Percentiles rank a stretch among this genome's conserved stretches.
phyloP scores from a whole-genome alignment of 2,329 filamentous ascomycete species.

The Cercospora sp. region DNA sequence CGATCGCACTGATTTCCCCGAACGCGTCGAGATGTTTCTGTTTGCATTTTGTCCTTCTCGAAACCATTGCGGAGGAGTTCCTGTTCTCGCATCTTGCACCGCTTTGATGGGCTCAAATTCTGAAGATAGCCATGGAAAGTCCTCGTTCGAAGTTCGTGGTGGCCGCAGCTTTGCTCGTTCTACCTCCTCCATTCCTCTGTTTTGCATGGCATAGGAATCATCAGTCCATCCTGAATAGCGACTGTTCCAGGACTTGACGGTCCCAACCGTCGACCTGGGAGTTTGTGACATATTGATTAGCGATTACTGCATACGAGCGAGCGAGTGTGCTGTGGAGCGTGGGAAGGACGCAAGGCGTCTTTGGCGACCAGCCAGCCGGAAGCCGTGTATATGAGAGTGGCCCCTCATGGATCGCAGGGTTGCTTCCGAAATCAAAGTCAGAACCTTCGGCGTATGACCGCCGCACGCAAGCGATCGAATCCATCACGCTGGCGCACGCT shows the following conservation, averaged over 20 bases:
- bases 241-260: slow-evolving; percentile 39
- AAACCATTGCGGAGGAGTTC: slow-evolving; percentile 37
- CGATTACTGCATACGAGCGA: slow-evolving; percentile 7
- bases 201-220: slow-evolving; percentile 29
- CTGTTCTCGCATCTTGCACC: slow-evolving; percentile 22
- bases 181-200: slow-evolving; percentile 33
- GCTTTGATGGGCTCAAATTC: slow-evolving; percentile 37
- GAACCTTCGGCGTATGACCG: slow-evolving; percentile 18
- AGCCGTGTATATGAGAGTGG: slow-evolving; percentile 26
- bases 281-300: slow-evolving; percentile 34
- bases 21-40: slow-evolving; percentile 21
- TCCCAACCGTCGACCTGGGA: slow-evolving; percentile 35
- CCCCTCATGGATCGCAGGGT: slow-evolving; percentile 14
- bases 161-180: slow-evolving; percentile 34
- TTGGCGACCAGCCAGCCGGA: slow-evolving; percentile 14
- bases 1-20: slow-evolving; percentile 25
- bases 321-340: slow-evolving; percentile 10
- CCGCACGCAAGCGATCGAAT: slow-evolving; percentile 17
- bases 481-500: slow-evolving; percentile 12
- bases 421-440: slow-evolving; percentile 14
- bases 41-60: slow-evolving; percentile 34
- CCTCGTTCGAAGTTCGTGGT: slow-evolving; percentile 29
- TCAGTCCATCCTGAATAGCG: slow-evolving; percentile 33
- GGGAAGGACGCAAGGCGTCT: slow-evolving; percentile 16
- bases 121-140: slow-evolving; percentile 38